Conservation (phyloP, 2,329 filamentous ascomycete genomes). For the Scortechinia acanthostroma region DNA sequence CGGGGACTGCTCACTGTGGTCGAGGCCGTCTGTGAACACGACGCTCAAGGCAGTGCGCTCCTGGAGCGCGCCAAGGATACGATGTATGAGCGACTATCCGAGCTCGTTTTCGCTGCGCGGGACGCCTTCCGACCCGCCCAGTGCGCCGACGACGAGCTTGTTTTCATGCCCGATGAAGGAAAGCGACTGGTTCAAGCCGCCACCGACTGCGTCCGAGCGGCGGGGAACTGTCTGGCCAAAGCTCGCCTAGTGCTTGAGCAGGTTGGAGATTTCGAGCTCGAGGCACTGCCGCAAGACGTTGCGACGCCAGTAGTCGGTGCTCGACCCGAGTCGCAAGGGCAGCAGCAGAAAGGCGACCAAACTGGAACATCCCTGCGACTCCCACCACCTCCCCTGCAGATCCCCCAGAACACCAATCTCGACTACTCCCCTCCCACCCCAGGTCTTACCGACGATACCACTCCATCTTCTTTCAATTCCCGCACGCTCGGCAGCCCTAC, state of each 20-base stretch:
- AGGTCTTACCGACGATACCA: not conserved
- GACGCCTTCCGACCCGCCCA: slow-evolving; percentile 70
- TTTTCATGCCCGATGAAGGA: slow-evolving; percentile 76
- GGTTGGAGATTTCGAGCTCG: slow-evolving; percentile 82
- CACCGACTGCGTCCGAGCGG: slow-evolving; percentile 80
- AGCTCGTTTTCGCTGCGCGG: slow-evolving; percentile 73
- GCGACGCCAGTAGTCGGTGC: not conserved
- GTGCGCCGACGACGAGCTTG: slow-evolving; percentile 47
- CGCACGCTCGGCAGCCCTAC: not conserved
- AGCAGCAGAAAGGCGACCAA: too few species aligned
- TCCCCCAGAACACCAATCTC: not conserved
- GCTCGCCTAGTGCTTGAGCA: slow-evolving; percentile 78
- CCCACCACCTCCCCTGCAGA: not conserved
- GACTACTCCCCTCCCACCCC: not conserved
- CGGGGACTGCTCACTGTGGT: slow-evolving; percentile 73
- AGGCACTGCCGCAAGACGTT: slow-evolving; percentile 34
- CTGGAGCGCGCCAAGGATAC: slow-evolving; percentile 64
- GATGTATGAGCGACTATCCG: slow-evolving; percentile 75
- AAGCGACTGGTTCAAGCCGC: slow-evolving; percentile 70
- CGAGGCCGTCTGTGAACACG: slow-evolving; percentile 75
- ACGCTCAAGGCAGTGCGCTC: slow-evolving; percentile 57
- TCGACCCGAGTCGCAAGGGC: not conserved
- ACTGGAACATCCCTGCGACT: slow-evolving; percentile 1
- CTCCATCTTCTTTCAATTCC: not conserved
- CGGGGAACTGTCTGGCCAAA: slow-evolving; percentile 84